Evolutionary conservation across 2,329 filamentous ascomycete species (phyloP).

Genomic region (Paraconiothyrium sp.): DNA sequence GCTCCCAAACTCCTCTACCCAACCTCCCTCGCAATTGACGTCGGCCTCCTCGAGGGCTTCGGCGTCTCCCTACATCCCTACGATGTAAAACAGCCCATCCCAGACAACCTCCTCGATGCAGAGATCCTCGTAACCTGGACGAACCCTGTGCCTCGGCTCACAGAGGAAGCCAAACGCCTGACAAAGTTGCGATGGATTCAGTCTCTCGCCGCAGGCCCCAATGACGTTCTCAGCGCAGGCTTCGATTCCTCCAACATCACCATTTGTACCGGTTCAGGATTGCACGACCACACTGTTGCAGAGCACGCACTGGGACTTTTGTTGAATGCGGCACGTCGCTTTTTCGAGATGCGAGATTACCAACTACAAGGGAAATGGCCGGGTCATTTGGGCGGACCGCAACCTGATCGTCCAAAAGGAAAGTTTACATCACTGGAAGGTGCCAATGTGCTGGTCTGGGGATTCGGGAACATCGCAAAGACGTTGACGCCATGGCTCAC

Average conservation of each 20-base stretch:
- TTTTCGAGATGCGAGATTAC: slow-evolving; percentile 71
- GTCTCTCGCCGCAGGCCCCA: slow-evolving; percentile 71
- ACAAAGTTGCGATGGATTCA: slow-evolving; percentile 72
- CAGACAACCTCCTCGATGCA: slow-evolving; percentile 67
- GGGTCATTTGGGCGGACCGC: slow-evolving; percentile 68
- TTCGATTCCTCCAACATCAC: slow-evolving; percentile 62
- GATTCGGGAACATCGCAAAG: slow-evolving; percentile 74
- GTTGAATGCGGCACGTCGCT: slow-evolving; percentile 64
- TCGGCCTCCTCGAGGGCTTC: slow-evolving; percentile 66
- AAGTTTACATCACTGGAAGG: slow-evolving; percentile 69
- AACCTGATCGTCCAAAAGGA: slow-evolving; percentile 65
- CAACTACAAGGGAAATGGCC: slow-evolving; percentile 68
- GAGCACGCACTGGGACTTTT: slow-evolving; percentile 71
- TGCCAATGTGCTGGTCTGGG: slow-evolving; percentile 69
- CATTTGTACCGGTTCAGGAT: slow-evolving; percentile 70
- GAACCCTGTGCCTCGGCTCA: slow-evolving; percentile 67
- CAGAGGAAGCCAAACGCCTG: slow-evolving; percentile 65
- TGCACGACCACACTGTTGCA: slow-evolving; percentile 72
- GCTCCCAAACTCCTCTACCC: slow-evolving; percentile 72
- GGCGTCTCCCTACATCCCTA: slow-evolving; percentile 67
- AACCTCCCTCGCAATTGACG: slow-evolving; percentile 68
- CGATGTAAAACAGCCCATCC: slow-evolving; percentile 66
- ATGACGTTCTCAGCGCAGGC: slow-evolving; percentile 70
- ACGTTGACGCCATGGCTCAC: slow-evolving; percentile 64
- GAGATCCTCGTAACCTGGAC: slow-evolving; percentile 70